A percentile compares a stretch with the other conserved stretches of the same genome.
These are phyloP conservation scores for Xanthoceras sorbifolium DNA, from an alignment of 345 rosid species.

Conservation along the genomic window DNA sequence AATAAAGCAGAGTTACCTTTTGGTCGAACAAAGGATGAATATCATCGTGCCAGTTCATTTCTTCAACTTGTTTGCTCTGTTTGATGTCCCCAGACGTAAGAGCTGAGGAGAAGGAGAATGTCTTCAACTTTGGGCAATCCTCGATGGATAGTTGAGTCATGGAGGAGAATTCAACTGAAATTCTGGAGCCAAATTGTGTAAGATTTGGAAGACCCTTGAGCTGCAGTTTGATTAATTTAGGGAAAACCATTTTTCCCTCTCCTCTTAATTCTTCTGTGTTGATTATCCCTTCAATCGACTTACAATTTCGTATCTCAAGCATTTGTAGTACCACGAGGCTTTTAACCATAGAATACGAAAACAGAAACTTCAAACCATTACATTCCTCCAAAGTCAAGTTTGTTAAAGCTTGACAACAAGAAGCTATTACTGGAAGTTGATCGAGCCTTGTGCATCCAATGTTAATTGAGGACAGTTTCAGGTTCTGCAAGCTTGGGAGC, in stretches of 20 bases:
- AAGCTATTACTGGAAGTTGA: not conserved
- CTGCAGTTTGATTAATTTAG: not conserved
- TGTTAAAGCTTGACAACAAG: not conserved
- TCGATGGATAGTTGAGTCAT: not conserved
- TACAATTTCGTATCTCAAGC: not conserved
- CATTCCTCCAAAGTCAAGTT: not conserved
- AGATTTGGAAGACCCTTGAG: not conserved
- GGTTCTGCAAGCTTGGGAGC: constrained; percentile 10
- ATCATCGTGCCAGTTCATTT: not conserved
- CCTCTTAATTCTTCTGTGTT: not conserved
- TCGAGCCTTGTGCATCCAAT: constrained; percentile 10
- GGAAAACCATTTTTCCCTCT: not conserved
- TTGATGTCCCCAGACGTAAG: not conserved
- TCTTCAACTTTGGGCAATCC: not conserved
- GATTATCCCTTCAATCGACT: not conserved
- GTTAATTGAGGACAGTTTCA: not conserved
- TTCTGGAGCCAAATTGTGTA: not conserved
- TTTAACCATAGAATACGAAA: not conserved
- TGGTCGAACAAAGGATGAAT: not conserved
- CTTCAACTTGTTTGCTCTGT: not conserved
- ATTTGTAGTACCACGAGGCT: not conserved
- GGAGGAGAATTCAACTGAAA: not conserved
- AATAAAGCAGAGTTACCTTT: constrained; percentile 1
- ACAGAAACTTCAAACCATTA: not conserved
- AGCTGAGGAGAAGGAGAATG: not conserved